Evolutionary conservation across 1,284 basidiomycete genomes (phyloP).

Genomic region (Pholiota adiposa): DNA sequence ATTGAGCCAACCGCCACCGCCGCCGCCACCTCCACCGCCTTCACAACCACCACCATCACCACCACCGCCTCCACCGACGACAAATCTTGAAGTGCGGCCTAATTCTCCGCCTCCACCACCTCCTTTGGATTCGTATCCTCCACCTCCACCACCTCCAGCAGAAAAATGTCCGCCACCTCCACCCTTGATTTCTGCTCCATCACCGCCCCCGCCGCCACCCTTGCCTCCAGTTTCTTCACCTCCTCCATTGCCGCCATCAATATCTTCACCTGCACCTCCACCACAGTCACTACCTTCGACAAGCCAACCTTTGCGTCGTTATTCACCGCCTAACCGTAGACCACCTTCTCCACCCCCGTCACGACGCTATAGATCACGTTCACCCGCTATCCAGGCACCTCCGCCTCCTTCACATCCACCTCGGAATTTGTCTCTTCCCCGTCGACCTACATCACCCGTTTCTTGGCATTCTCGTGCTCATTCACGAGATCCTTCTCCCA

Average conservation of each 20-base stretch:
- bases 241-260: conserved; percentile 21
- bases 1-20: conserved; percentile 21
- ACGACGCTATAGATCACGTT: conserved; percentile 17
- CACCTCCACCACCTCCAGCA: conserved; percentile 23
- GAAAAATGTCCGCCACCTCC: conserved; percentile 26
- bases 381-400: conserved; percentile 20
- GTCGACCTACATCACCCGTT: conserved; percentile 12
- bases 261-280: conserved; percentile 23
- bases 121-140: conserved; percentile 29
- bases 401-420: conserved; percentile 7
- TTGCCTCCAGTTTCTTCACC: conserved; percentile 19
- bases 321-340: conserved; percentile 9
- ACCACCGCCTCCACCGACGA: conserved; percentile 18
- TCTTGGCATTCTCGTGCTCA: conserved; percentile 7
- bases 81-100: conserved; percentile 17
- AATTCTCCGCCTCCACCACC: conserved; percentile 29
- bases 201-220: conserved; percentile 19
- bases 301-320: conserved; percentile 20
- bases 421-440: conserved; percentile 14
- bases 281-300: conserved; percentile 29
- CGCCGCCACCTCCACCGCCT: conserved; percentile 24
- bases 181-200: conserved; percentile 22
- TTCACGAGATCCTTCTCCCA: neutral
- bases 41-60: conserved; percentile 19
- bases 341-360: neutral